Base-by-base conservation (phyloP, 2,329 filamentous ascomycete species). In the Trichoderma sp. region DNA sequence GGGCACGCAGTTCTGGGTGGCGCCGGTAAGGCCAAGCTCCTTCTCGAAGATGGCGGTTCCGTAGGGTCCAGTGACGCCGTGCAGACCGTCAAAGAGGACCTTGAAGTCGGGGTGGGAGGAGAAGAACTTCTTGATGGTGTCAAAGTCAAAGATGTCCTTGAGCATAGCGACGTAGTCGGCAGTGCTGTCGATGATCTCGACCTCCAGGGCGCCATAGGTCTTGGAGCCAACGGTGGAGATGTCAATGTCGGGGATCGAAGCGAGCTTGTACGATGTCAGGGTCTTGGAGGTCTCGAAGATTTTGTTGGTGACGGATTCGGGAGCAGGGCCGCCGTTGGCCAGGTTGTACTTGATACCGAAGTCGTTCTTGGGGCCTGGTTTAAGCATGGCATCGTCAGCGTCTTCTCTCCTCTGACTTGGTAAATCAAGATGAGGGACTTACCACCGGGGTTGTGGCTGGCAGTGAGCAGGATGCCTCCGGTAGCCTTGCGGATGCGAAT, bases 311-410 rank as follows among this genome's bases (percentile, higher is more conserved):
- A 99, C 93, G 67, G 92, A 91, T 82, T 99, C 96, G 70, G 96
- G 96, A 68, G 96, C 96, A 55, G 96, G 96, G 68, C 94, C 96
- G 76, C 96, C 96, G 78, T 99, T 98, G 80, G 93, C 86, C 70
- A 99, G 87, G 87, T 99, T 99, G 88, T 99, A 99, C 86, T 99
- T 99, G 90, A 99, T 99, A 76, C 96, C 96, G 77, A 99, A 99
- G 83, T 99, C 96, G 80, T 96, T 92, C 75, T 89, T 91, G 72
- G 96, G 96, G 63, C 94, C 93, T 97, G 75, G n/a, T 55, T 27
- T 27, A 13, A 24, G 7, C 37, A 64, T 10, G 14, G n/a, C 16
- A 21, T 47, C 62, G 37, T 65, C 62, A 65, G 35, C 52, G 53
- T n/a, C 13, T 47, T 33, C 2, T 47, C 1, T 47, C 3, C 11